Base-by-base conservation (phyloP, 1,139 yeast species). In the Geotrichum siamense region DNA sequence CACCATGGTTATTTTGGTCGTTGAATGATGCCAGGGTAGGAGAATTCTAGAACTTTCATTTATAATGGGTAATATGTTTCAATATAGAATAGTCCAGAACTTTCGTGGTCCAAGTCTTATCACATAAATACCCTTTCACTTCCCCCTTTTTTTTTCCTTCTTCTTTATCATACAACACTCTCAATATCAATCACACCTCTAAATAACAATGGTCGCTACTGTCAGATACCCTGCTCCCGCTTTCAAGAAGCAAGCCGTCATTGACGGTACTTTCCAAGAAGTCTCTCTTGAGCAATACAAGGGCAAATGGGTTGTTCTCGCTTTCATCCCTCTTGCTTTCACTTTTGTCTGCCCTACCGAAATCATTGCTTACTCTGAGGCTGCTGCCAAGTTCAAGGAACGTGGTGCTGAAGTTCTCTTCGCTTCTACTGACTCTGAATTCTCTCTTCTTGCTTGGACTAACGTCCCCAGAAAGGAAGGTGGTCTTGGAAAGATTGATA, bases 331-430 rank as follows among this genome's bases (percentile, higher is more conserved):
- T 70, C 76, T 89, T 77, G 97, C 97, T 47, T 91, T 91, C 87
- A 91, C 98, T 54, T 91, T 91, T 61, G 97, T 91, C 55, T 91
- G 98, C 73, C 98, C 97, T 68, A 91, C 97, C 56, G 97, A 89
- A 76, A 87, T 89, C 74, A 81, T 91, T 71, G 97, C 97, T 60
- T 91, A 86, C 82, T 84, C 96, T 53, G 96, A 89, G 60, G 96
- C 96, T 57, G 82, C 78, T 59, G 78, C 82, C 75, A 79, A 82
- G 75, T 91, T 91, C 72, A 70, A 82, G 58, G 94, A 78, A 57
- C 82, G 86, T 68, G 91, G 80, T 61, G 79, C 87, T 57, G 84
- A 86, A 72, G 81, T 91, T 47, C 78, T 91, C 65, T 87, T 91
- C 59, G 96, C 97, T 57, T 89, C 97, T 52, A 89, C 96, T 59